Evolutionary conservation across 2,329 filamentous ascomycete species (phyloP), one percentile per base, ranked within the genome.

Genomic region (Fusarium sterilihyphosum): DNA sequence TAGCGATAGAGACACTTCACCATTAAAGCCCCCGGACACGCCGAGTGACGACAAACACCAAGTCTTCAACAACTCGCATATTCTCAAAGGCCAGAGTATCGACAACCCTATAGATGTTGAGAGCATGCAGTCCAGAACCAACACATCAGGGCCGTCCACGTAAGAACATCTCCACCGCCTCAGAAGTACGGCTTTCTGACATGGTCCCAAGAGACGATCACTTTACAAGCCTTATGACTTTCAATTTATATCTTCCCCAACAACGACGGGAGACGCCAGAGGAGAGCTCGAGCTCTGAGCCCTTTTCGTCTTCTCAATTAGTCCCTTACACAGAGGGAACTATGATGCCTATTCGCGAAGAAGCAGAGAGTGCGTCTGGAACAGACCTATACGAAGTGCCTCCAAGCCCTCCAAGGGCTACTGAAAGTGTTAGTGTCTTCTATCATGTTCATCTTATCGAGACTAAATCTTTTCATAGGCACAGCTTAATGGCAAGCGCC

Each of bases 71-170:
- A 68, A 20, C 16, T 11, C 22, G 3, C n/a, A 41, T 22, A 22
- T 17, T 5, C 18, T 53, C n/a, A 38, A 53, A 26, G 50, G 50
- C 17, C 50, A 53, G 50, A 53, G 33, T 17, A 37, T 37, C 33
- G 50, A 53, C n/a, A 53, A 53, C 33, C 50, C 50, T 22, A 53
- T 53, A 53, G 66, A 74, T 10, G 13, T 74, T 10, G 71, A 71
- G 41, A 38, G 26, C 17, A 71, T 59, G 67, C 9, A 41, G 22
- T 18, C 54, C 4, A 31, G 31, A 4, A 17, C 22, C 20, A 58
- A 31, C 6, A 9, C 12, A 3, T 6, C 71, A 2, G 38, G 18
- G 1, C 4, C 12, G 6, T 29, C 67, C 8, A 47, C 3, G 71
- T 74, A 52, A 46, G 71, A 50, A 43, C 13, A 31, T 44, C 26